phyloP scores from a whole-genome alignment of 352 stramenopile genomes.

The Chrysophaeum taylorii region DNA sequence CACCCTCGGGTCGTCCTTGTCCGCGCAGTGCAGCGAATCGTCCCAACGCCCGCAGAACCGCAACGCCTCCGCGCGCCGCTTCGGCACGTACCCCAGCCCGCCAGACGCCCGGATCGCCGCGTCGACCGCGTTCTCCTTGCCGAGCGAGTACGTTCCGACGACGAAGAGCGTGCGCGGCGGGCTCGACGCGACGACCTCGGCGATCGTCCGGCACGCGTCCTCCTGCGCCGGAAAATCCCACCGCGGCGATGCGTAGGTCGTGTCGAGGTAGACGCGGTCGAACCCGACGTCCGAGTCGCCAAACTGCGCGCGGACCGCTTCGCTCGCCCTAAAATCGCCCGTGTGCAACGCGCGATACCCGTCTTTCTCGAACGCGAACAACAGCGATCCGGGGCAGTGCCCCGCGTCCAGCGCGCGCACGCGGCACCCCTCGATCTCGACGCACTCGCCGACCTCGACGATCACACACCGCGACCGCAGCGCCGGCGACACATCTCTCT shows the following conservation, averaged over 20 bases:
- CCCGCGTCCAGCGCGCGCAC: background rate
- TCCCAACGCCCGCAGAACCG: background rate
- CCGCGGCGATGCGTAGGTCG: background rate
- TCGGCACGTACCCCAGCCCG: background rate
- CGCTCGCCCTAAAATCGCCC: background rate
- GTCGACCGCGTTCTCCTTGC: constrained; percentile 5
- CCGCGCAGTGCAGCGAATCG: background rate
- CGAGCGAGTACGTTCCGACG: background rate
- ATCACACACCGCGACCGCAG: background rate
- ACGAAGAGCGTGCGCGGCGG: background rate
- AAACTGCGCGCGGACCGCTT: background rate
- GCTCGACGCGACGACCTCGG: background rate
- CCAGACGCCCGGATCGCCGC: background rate
- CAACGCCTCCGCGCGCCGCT: background rate
- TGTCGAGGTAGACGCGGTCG: constrained; percentile 8
- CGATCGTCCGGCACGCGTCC: background rate
- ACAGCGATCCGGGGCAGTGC: background rate
- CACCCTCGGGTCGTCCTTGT: background rate
- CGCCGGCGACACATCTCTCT: background rate
- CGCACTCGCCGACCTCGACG: background rate
- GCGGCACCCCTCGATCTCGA: background rate
- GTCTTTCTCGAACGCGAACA: background rate
- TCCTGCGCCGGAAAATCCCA: background rate
- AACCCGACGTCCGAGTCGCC: background rate
- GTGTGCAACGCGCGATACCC: background rate